A percentile compares a stretch with the other conserved stretches of the same genome.
phyloP scores from a whole-genome alignment of 2,329 filamentous ascomycete genomes.

The Aspergillus ustus region DNA sequence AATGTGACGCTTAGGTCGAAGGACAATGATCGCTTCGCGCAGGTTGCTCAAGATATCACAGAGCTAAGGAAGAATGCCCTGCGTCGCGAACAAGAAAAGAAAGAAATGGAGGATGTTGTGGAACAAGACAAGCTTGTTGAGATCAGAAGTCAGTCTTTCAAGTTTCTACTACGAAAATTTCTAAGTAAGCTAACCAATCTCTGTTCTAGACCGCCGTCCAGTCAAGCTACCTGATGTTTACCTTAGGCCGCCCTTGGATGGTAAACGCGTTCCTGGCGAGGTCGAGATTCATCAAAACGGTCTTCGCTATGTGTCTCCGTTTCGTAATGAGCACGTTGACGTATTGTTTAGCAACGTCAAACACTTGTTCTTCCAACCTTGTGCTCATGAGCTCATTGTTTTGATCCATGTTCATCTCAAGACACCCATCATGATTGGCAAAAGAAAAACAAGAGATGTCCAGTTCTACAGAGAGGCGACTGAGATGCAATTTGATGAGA shows the following conservation, averaged over 20 bases:
- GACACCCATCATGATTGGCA: conserved; percentile 96
- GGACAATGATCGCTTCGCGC: conserved; percentile 84
- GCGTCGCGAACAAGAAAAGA: conserved; percentile 97
- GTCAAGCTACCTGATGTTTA: conserved; percentile 92
- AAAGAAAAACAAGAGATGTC: conserved; percentile 98
- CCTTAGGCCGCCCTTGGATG: conserved; percentile 91
- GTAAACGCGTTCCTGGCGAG: conserved; percentile 93
- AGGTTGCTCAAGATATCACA: conserved; percentile 90
- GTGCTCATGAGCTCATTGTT: conserved; percentile 92
- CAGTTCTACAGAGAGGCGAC: conserved; percentile 98
- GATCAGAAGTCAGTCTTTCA: conserved; percentile 73
- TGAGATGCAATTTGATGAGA: conserved; percentile 98
- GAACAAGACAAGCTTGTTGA: conserved; percentile 97
- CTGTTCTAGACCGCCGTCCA: conserved; percentile 74
- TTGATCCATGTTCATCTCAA: conserved; percentile 98
- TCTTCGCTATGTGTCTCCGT: conserved; percentile 87
- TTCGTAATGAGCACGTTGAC: conserved; percentile 84
- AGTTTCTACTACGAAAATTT: not conserved
- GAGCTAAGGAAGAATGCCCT: conserved; percentile 93
- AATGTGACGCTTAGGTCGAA: conserved; percentile 94
- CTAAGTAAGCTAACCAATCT: conserved; percentile 43
- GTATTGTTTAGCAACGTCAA: conserved; percentile 98
- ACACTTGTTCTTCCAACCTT: conserved; percentile 98
- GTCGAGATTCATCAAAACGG: conserved; percentile 98
- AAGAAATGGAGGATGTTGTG: conserved; percentile 98